A percentile compares a stretch with the other conserved stretches of the same genome.
Conservation (phyloP, 2,329 filamentous ascomycete genomes). For the Stagonosporopsis vannaccii region DNA sequence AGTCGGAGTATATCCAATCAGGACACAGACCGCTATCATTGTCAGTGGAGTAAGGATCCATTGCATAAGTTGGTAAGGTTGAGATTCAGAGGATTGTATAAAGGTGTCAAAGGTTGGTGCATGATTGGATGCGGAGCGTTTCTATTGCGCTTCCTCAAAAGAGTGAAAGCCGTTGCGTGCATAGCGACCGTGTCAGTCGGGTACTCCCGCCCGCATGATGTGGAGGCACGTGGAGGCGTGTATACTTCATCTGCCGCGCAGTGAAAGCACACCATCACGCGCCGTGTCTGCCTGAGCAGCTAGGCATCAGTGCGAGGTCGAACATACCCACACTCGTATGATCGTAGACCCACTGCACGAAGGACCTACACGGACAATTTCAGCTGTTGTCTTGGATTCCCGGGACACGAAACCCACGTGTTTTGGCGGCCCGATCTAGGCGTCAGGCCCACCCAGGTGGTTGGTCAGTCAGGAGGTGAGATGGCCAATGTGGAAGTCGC, state of each 20-base stretch:
- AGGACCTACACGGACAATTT: background rate
- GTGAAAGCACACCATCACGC: background rate
- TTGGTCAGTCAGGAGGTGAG: background rate
- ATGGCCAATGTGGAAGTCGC: background rate
- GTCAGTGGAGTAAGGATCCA: background rate
- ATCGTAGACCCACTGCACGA: background rate
- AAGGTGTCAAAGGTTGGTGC: background rate
- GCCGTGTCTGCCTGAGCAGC: background rate
- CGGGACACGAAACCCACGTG: background rate
- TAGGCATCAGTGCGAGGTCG: background rate
- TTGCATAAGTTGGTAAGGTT: background rate
- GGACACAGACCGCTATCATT: background rate
- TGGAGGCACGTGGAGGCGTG: background rate
- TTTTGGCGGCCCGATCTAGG: background rate
- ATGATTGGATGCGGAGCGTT: background rate
- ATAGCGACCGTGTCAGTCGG: background rate
- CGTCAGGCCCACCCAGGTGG: background rate
- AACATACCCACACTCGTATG: background rate
- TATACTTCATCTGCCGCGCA: background rate
- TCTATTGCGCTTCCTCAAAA: background rate
- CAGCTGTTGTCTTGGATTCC: background rate
- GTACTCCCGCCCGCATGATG: background rate
- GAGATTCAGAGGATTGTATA: background rate
- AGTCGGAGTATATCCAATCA: slow-evolving; percentile 8
- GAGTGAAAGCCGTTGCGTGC: background rate